These are phyloP conservation scores for Fusarium sp. DNA, from an alignment of 2,329 filamentous ascomycete genomes.

Conservation along the genomic window DNA sequence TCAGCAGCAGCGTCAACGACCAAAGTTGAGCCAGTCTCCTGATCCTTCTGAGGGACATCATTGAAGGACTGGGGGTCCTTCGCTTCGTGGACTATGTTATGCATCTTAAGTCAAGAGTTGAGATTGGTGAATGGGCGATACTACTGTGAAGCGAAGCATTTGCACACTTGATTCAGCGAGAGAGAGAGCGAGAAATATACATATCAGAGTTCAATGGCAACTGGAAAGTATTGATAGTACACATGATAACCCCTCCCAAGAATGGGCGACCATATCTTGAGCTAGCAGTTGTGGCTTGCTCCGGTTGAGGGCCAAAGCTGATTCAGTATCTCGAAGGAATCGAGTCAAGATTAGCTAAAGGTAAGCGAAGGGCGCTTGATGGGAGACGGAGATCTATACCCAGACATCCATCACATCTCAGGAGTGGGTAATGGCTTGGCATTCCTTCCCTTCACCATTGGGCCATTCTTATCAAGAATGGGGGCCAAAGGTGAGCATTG, in stretches of 20 bases:
- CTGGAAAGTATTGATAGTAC: not conserved
- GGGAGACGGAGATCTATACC: not conserved
- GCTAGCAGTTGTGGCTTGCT: slow-evolving; percentile 5
- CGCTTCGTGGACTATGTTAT: not conserved
- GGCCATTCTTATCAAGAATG: not conserved
- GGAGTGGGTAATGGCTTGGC: not conserved
- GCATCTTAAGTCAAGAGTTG: not conserved
- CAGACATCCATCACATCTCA: not conserved
- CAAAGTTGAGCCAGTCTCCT: not conserved
- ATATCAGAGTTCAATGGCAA: not conserved
- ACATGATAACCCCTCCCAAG: slow-evolving; percentile 2
- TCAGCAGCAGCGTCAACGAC: slow-evolving; percentile 1
- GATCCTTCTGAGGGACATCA: not conserved
- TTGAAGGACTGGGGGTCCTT: not conserved
- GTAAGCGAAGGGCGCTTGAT: not conserved
- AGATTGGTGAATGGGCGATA: not conserved
- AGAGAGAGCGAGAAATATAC: not conserved
- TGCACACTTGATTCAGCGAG: not conserved
- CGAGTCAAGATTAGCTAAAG: not conserved
- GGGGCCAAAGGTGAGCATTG: not conserved
- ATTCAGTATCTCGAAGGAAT: not conserved
- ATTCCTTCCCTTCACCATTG: not conserved
- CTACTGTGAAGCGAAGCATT: not conserved
- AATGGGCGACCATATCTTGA: not conserved
- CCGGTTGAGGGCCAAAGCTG: not conserved